These are phyloP conservation scores for Thoreauomyces humboldtii DNA, from an alignment of 192 early-diverging fungal genomes.

Conservation along the genomic window DNA sequence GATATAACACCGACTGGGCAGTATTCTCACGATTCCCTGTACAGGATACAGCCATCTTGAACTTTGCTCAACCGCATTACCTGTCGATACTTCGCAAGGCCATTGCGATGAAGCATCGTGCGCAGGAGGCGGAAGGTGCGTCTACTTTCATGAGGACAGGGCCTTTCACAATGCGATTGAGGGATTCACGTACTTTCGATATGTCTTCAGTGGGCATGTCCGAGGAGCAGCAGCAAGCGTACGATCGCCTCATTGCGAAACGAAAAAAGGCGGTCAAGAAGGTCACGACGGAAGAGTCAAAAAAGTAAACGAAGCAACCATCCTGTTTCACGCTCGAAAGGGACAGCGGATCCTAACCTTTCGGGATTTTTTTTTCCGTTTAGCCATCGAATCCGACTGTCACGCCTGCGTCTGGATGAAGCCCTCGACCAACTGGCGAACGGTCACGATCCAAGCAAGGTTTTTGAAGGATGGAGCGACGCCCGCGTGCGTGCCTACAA, in stretches of 20 bases:
- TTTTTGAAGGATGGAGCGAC: conserved; percentile 94
- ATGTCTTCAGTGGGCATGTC: conserved; percentile 52
- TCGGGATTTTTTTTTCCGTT: no score
- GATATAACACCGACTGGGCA: no score
- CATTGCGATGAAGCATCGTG: conserved; percentile 22
- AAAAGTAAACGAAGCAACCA: conserved; percentile 64
- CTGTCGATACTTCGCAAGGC: conserved; percentile 44
- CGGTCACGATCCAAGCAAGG: conserved; percentile 73
- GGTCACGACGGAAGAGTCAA: conserved; percentile 72
- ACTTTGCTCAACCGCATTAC: conserved; percentile 77
- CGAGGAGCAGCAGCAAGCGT: conserved; percentile 79
- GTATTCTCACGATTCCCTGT: conserved; percentile 2
- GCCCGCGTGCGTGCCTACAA: conserved; percentile 92
- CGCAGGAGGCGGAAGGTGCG: conserved; percentile 18
- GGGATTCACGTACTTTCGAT: neutral
- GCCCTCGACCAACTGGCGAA: conserved; percentile 83
- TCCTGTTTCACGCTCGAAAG: neutral
- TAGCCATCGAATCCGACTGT: conserved; percentile 28
- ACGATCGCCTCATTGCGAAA: conserved; percentile 83
- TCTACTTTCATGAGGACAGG: no score
- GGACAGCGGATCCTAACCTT: neutral
- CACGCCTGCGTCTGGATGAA: conserved; percentile 66
- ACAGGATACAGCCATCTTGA: conserved; percentile 82
- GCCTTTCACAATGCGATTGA: no score
- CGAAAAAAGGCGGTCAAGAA: conserved; percentile 76